These are phyloP conservation scores for Fusarium sterilihyphosum DNA, from an alignment of 2,329 filamentous ascomycete genomes.

Conservation along the genomic window DNA sequence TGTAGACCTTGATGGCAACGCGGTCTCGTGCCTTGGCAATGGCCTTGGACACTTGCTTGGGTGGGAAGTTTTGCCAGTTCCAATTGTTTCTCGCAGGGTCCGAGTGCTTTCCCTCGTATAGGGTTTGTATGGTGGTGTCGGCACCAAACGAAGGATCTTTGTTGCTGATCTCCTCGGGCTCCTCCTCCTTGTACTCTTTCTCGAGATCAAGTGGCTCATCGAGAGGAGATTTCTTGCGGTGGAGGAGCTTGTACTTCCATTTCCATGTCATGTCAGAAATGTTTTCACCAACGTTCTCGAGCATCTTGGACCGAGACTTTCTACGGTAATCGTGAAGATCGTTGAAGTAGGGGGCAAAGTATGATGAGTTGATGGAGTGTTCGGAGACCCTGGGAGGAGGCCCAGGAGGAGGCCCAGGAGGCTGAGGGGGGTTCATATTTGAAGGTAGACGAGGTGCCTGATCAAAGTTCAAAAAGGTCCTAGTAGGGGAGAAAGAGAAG, in stretches of 20 bases:
- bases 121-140: slow-evolving; percentile 49
- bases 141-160: slow-evolving; percentile 45
- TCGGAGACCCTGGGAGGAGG: not conserved
- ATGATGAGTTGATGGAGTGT: not conserved
- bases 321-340: not conserved
- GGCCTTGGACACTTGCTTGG: slow-evolving; percentile 54
- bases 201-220: slow-evolving; percentile 31
- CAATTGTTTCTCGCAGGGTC: slow-evolving; percentile 22
- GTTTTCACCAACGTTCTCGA: slow-evolving; percentile 17
- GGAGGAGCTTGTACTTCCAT: slow-evolving; percentile 46
- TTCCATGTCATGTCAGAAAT: slow-evolving; percentile 46
- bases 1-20: slow-evolving; percentile 58
- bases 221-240: slow-evolving; percentile 29
- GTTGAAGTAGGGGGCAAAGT: not conserved
- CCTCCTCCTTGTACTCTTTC: slow-evolving; percentile 16
- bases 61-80: slow-evolving; percentile 55
- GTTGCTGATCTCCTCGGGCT: slow-evolving; percentile 16
- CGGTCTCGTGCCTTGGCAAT: slow-evolving; percentile 50
- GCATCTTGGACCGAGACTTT: slow-evolving; percentile 11
- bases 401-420: not conserved
- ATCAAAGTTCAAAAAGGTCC: slow-evolving; percentile 1
- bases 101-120: slow-evolving; percentile 51
- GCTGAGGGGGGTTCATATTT: not conserved
- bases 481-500: not conserved
- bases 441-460: not conserved